Evolutionary conservation across 83 land plant genomes (phyloP).

Genomic region (Larix sibirica): DNA sequence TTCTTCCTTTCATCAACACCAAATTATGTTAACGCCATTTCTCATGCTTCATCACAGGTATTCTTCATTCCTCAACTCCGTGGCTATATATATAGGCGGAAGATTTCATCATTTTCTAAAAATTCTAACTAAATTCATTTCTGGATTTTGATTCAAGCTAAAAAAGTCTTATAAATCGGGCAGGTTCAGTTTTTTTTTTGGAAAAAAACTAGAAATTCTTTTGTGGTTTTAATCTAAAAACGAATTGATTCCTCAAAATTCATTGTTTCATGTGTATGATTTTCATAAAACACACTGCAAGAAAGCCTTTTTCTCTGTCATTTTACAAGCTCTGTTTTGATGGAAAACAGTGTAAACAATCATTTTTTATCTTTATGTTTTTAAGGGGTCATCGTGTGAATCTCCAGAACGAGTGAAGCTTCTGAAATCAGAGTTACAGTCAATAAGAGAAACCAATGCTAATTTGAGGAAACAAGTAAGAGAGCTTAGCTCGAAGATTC

Average conservation of each 20-base stretch:
- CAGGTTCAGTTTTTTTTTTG: too few species aligned
- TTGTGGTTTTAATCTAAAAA: background rate
- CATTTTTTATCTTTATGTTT: background rate
- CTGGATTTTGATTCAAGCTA: background rate
- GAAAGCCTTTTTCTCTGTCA: background rate
- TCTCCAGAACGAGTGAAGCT: slow-evolving; percentile 46
- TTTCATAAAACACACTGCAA: background rate
- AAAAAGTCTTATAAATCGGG: background rate
- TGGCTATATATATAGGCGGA: too few species aligned
- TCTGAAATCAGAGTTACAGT: slow-evolving; percentile 48
- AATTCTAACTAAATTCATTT: background rate
- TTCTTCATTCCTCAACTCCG: background rate
- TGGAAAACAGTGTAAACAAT: background rate
- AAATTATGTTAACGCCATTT: background rate
- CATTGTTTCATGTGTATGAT: background rate
- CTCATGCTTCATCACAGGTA: slow-evolving; percentile 10
- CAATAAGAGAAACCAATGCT: slow-evolving; percentile 49
- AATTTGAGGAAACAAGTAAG: slow-evolving; percentile 56
- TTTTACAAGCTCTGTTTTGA: background rate
- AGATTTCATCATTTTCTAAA: too few species aligned
- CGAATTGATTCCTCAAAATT: background rate
- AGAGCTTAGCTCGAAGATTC: slow-evolving; percentile 43
- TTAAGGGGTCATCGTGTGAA: slow-evolving; percentile 51
- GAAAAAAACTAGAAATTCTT: background rate
- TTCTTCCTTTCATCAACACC: slow-evolving; percentile 20